A percentile compares a stretch with the other conserved stretches of the same genome.
Evolutionary conservation across 352 stramenopile genomes (phyloP).

Genomic region (Phytophthora agathidicida): DNA sequence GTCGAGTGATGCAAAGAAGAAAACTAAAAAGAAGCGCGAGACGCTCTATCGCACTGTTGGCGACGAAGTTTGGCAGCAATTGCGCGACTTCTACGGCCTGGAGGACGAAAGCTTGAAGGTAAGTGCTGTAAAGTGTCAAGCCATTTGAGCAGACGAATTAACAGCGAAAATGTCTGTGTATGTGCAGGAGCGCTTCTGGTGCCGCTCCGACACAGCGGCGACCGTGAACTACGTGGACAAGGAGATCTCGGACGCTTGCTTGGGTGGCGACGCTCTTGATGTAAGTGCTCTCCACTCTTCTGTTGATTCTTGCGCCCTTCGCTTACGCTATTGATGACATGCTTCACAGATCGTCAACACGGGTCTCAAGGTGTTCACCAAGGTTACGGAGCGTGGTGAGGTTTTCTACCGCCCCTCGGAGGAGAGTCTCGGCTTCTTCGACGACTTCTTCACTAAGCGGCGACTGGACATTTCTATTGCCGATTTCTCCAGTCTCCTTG

Average conservation of each 20-base stretch:
- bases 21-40: constrained; percentile 58
- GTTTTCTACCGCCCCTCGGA: constrained; percentile 88
- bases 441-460: constrained; percentile 89
- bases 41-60: constrained; percentile 72
- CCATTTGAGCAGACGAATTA: background rate
- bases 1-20: constrained; percentile 16
- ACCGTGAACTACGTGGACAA: constrained; percentile 86
- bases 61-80: constrained; percentile 62
- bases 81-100: constrained; percentile 75
- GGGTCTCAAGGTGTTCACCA: constrained; percentile 91
- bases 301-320: background rate
- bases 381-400: constrained; percentile 66
- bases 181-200: constrained; percentile 62
- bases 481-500: constrained; percentile 61
- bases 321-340: constrained; percentile 1
- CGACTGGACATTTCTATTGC: constrained; percentile 43
- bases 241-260: constrained; percentile 62
- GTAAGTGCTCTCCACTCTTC: constrained; percentile 29
- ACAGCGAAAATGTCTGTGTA: constrained; percentile 1
- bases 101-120: constrained; percentile 57
- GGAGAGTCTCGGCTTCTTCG: constrained; percentile 86
- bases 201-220: constrained; percentile 72
- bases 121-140: too few species aligned
- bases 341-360: constrained; percentile 90
- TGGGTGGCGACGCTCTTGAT: constrained; percentile 72